Evolutionary conservation across 106 monocot genomes (phyloP).

Genomic region (Platanthera zijinensis): DNA sequence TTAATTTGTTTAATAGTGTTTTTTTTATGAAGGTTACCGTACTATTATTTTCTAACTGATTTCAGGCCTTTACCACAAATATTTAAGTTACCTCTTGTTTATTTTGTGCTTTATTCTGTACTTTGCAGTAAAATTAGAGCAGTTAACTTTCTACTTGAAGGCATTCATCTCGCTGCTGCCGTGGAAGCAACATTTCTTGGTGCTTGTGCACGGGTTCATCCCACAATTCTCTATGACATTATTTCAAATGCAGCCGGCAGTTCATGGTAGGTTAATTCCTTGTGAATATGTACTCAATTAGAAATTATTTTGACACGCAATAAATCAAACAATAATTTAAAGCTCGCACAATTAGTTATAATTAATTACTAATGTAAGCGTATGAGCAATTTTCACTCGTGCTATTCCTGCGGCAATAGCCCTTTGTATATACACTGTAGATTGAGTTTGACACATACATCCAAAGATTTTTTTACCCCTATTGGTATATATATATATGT

Average conservation of each 20-base stretch:
- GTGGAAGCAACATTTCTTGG: conserved; percentile 91
- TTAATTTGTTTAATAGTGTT: neutral
- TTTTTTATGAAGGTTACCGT: neutral
- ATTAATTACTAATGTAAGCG: too few relatives aligned
- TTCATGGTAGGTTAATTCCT: conserved; percentile 54
- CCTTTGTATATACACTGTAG: too few relatives aligned
- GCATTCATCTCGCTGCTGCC: conserved; percentile 80
- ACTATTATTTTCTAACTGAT: neutral
- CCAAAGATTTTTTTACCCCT: too few relatives aligned
- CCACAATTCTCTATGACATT: conserved; percentile 82
- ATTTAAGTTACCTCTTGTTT: neutral
- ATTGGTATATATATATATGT: too few relatives aligned
- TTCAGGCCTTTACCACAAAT: neutral
- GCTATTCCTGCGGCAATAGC: too few relatives aligned
- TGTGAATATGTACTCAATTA: neutral
- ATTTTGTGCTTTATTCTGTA: conserved; percentile 4
- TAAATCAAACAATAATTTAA: too few relatives aligned
- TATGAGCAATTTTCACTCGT: too few relatives aligned
- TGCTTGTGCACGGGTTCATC: conserved; percentile 75
- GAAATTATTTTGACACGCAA: too few relatives aligned
- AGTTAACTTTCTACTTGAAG: conserved; percentile 74
- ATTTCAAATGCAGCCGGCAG: conserved; percentile 98
- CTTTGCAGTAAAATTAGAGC: conserved; percentile 67
- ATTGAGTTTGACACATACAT: too few relatives aligned
- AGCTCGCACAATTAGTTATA: too few relatives aligned